Evolutionary conservation across 2,329 filamentous ascomycete genomes (phyloP).

Genomic region (Thelonectria rubi): DNA sequence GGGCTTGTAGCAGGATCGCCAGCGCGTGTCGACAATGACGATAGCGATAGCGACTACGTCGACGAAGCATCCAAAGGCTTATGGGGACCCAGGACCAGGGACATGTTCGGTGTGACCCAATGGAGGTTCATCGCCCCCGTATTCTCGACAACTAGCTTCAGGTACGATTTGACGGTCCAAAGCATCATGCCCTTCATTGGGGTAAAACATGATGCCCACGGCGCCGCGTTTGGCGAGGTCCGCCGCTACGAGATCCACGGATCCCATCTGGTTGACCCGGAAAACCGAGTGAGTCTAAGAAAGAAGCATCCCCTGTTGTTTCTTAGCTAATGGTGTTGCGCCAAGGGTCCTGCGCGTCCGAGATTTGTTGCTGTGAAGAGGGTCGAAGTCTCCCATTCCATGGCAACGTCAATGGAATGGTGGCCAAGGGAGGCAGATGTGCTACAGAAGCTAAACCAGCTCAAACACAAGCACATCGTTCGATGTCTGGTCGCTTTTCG

Average conservation of each 20-base stretch:
- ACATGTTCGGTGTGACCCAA: neutral
- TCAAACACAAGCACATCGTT: slow-evolving; percentile 6
- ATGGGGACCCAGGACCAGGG: no score
- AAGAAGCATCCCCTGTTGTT: no score
- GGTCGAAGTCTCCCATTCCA: neutral
- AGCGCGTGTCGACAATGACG: no score
- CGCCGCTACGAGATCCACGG: neutral
- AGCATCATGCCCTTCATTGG: neutral
- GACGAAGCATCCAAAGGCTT: no score
- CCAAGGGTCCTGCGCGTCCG: neutral
- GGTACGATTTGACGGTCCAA: neutral
- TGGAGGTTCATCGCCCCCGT: neutral
- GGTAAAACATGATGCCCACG: neutral
- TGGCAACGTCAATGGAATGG: neutral
- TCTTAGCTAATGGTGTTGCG: no score
- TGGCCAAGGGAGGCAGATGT: neutral
- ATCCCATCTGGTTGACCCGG: neutral
- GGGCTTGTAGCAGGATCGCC: neutral
- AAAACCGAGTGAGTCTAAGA: neutral
- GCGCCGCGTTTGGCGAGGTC: neutral
- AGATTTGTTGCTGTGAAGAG: neutral
- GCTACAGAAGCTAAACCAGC: neutral
- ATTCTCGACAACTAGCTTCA: neutral
- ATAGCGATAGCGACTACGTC: no score
- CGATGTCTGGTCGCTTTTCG: neutral